phyloP scores from a whole-genome alignment of 2,329 filamentous ascomycete genomes.

The Epichloe scottii region DNA sequence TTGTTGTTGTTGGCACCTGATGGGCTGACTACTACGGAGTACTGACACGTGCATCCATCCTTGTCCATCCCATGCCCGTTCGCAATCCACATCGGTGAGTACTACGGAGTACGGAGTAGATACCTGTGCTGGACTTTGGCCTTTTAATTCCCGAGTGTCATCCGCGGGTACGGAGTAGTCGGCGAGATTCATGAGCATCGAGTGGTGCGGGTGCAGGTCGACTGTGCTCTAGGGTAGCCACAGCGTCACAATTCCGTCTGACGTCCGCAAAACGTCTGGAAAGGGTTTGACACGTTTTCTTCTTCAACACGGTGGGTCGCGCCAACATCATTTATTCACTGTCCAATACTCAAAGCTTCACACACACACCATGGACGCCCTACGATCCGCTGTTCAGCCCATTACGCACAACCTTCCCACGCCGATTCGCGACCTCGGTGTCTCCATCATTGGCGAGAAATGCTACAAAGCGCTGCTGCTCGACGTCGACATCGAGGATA shows the following conservation, averaged over 20 bases:
- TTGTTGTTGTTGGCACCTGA: not conserved
- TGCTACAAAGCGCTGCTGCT: slow-evolving; percentile 84
- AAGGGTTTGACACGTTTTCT: not conserved
- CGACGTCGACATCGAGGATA: slow-evolving; percentile 66
- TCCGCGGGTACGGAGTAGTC: too few species aligned
- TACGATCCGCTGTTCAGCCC: slow-evolving; percentile 51
- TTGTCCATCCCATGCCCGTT: not conserved
- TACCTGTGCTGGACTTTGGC: too few species aligned
- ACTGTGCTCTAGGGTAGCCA: not conserved
- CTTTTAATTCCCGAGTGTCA: too few species aligned
- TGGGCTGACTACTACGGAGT: too few species aligned
- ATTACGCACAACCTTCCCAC: slow-evolving; percentile 62
- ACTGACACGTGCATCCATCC: slow-evolving; percentile 1
- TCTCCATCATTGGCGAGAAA: slow-evolving; percentile 65
- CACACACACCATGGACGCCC: slow-evolving; percentile 39
- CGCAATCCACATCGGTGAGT: not conserved
- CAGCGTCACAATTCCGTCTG: too few species aligned
- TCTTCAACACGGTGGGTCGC: not conserved
- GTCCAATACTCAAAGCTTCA: too few species aligned
- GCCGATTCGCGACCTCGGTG: slow-evolving; percentile 61
- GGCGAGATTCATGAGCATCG: too few species aligned
- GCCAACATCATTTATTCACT: not conserved
- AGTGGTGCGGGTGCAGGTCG: too few species aligned
- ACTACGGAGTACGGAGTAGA: too few species aligned
- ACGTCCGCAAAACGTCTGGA: too few species aligned